phyloP scores from a whole-genome alignment of 2,329 filamentous ascomycete species.

The Proliferodiscus dingleyae region DNA sequence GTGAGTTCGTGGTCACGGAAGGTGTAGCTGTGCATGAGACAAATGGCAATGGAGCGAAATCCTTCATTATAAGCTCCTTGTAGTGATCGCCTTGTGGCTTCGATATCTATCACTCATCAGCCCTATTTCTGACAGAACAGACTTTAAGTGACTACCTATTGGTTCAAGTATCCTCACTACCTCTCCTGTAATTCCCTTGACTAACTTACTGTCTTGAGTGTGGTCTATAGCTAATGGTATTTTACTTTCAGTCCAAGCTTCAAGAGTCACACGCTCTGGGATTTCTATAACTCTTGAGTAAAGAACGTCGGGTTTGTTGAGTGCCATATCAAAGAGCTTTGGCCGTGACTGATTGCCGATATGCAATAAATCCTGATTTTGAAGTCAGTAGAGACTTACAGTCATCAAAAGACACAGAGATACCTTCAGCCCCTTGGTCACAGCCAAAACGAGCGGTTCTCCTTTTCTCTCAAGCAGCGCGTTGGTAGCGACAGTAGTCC shows the following conservation, averaged over 20 bases:
- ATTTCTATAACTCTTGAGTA: constrained; percentile 66
- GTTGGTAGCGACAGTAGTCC: constrained; percentile 72
- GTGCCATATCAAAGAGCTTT: constrained; percentile 66
- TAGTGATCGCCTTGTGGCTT: constrained; percentile 35
- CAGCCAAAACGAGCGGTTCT: constrained; percentile 63
- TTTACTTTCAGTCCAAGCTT: constrained; percentile 58
- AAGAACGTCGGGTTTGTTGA: constrained; percentile 61
- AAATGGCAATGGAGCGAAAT: constrained; percentile 59
- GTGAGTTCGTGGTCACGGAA: constrained; percentile 60
- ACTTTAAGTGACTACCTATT: constrained; percentile 3
- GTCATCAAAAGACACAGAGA: too few relatives aligned
- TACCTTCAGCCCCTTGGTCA: constrained; percentile 63
- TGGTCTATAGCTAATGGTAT: not conserved
- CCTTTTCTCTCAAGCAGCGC: constrained; percentile 70
- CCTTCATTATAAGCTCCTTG: constrained; percentile 55
- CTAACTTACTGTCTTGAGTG: constrained; percentile 42
- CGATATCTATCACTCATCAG: constrained; percentile 48
- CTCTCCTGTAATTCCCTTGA: constrained; percentile 19
- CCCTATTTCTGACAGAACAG: constrained; percentile 35
- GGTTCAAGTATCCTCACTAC: constrained; percentile 17
- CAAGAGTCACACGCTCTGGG: constrained; percentile 66
- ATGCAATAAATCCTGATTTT: constrained; percentile 52
- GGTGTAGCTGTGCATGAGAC: constrained; percentile 65
- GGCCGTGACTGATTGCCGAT: constrained; percentile 71
- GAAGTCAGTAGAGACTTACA: not conserved